Conservation (phyloP, 163 green algal species). For the Scenedesmus sp. region DNA sequence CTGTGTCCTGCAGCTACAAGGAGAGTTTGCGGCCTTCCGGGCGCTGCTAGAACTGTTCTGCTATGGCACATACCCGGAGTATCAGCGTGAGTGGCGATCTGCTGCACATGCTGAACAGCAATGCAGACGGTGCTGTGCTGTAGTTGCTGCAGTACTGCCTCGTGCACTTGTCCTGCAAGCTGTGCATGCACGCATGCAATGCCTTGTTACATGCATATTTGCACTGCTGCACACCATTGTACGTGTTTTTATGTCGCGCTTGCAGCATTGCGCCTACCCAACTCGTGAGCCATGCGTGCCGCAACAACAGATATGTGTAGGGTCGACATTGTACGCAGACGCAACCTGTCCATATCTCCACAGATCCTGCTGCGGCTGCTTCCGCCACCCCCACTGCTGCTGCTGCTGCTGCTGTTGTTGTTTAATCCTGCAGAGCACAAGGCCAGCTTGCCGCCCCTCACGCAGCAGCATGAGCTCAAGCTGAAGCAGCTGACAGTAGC, state of each 20-base stretch:
- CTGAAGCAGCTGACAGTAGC: conserved; percentile 38
- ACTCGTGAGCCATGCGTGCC: not conserved
- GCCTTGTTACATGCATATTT: not conserved
- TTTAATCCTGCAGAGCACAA: conserved; percentile 1
- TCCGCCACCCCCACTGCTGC: conserved; percentile 60
- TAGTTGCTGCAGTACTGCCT: not conserved
- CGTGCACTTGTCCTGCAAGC: not conserved
- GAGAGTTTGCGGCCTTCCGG: not conserved
- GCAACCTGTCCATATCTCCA: not conserved
- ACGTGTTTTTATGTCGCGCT: too few species aligned
- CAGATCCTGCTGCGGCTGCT: conserved; percentile 43
- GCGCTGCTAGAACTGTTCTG: conserved; percentile 83
- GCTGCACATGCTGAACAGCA: not conserved
- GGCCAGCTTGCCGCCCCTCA: conserved; percentile 46
- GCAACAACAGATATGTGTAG: not conserved
- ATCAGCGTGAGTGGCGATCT: conserved; percentile 59
- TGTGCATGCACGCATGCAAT: not conserved
- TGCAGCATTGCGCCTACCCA: not conserved
- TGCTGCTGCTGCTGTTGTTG: conserved; percentile 46
- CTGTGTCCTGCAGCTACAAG: conserved; percentile 1
- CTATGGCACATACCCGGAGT: conserved; percentile 89
- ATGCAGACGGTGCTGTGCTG: not conserved
- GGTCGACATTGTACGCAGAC: not conserved
- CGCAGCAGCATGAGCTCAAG: conserved; percentile 26
- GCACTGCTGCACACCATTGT: not conserved